Percentiles rank a stretch among this genome's conserved stretches.
phyloP scores from a whole-genome alignment of 768 basidiomycete species.

The Boletus pseudo-olivaceus region DNA sequence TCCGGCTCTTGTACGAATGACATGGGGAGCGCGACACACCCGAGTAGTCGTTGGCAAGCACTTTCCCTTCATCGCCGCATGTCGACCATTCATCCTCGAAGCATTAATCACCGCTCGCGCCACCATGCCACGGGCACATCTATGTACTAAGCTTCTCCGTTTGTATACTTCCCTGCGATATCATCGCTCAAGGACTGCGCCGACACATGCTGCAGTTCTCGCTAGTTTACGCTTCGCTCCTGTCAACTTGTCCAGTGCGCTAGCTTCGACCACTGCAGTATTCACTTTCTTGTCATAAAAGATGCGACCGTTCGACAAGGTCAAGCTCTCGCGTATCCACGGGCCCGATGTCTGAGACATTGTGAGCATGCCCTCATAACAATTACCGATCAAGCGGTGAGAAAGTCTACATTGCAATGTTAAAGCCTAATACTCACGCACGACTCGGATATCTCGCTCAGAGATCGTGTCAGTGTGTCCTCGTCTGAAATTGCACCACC shows the following conservation, averaged over 20 bases:
- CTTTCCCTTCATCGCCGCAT: slow-evolving; percentile 23
- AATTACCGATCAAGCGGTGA: slow-evolving; percentile 16
- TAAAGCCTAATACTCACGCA: slow-evolving; percentile 13
- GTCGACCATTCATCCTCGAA: slow-evolving; percentile 25
- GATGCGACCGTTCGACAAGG: not conserved
- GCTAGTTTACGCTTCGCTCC: slow-evolving; percentile 14
- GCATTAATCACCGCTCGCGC: slow-evolving; percentile 30
- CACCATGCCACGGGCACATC: slow-evolving; percentile 23
- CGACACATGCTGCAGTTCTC: slow-evolving; percentile 11
- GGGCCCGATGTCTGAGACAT: not conserved
- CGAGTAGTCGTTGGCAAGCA: slow-evolving; percentile 11
- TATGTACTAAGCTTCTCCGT: slow-evolving; percentile 20
- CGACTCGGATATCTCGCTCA: not conserved
- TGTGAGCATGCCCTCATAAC: not conserved
- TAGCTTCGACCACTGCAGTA: slow-evolving; percentile 2
- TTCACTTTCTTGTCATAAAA: slow-evolving; percentile 1
- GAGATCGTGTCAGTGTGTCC: not conserved
- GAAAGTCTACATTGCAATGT: slow-evolving; percentile 12
- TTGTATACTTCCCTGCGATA: slow-evolving; percentile 24
- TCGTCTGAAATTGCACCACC: not conserved
- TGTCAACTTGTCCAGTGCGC: slow-evolving; percentile 8
- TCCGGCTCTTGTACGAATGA: slow-evolving; percentile 13
- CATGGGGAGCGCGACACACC: slow-evolving; percentile 2
- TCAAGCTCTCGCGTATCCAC: not conserved
- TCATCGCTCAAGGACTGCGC: slow-evolving; percentile 21